Evolutionary conservation across 164 flowering plant species (phyloP).

Genomic region (Tinospora cordifolia): DNA sequence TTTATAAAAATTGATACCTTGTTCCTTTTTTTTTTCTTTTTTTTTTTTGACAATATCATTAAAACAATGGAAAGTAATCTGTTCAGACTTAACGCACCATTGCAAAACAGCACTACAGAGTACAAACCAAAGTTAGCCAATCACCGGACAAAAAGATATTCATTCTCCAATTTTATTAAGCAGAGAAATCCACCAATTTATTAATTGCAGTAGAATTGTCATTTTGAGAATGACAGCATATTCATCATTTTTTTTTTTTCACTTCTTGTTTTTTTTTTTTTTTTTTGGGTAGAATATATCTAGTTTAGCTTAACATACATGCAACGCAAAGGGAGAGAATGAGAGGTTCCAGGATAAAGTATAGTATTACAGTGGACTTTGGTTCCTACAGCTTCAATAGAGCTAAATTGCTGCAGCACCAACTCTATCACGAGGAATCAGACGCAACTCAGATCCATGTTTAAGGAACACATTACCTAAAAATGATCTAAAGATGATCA

Average conservation of each 20-base stretch:
- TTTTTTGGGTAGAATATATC: neutral
- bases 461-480: constrained; percentile 93
- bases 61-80: no score
- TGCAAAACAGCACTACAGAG: no score
- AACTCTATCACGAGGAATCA: constrained; percentile 97
- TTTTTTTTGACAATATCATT: no score
- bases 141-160: neutral
- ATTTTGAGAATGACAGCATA: neutral
- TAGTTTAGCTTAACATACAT: neutral
- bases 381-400: neutral
- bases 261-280: neutral
- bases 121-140: no score
- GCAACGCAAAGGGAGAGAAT: neutral
- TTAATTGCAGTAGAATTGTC: neutral
- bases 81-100: no score
- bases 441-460: constrained; percentile 88
- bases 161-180: neutral
- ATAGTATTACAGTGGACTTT: neutral
- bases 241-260: neutral
- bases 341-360: neutral
- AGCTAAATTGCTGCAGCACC: constrained; percentile 34
- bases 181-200: neutral
- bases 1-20: no score
- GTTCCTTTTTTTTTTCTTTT: no score
- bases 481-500: constrained; percentile 3